A percentile compares a stretch with the other conserved stretches of the same genome.
Evolutionary conservation across 1,284 basidiomycete species (phyloP).

Genomic region (Erythrobasidium hasegawianum): DNA sequence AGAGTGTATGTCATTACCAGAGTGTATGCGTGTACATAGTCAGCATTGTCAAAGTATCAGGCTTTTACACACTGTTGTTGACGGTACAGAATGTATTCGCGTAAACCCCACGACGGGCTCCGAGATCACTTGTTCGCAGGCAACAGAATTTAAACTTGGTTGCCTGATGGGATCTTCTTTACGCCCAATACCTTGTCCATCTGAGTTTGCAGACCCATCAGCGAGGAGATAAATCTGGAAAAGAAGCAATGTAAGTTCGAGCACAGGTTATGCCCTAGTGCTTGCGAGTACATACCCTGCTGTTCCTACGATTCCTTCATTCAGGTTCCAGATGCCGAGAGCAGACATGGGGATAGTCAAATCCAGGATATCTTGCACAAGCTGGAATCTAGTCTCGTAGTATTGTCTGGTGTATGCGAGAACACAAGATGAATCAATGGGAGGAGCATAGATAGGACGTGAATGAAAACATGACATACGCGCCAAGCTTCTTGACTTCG

Average conservation of each 20-base stretch:
- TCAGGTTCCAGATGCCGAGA: constrained; percentile 71
- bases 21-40: too few relatives aligned
- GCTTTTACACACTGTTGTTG: too few relatives aligned
- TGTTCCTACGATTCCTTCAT: constrained; percentile 79
- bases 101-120: too few relatives aligned
- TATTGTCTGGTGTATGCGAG: constrained; percentile 67
- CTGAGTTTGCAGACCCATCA: constrained; percentile 52
- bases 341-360: constrained; percentile 84
- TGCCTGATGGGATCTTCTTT: constrained; percentile 20
- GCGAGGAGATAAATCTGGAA: constrained; percentile 51
- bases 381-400: constrained; percentile 64
- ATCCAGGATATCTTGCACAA: constrained; percentile 75
- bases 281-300: constrained; percentile 68
- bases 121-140: too few relatives aligned
- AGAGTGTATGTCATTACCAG: too few relatives aligned
- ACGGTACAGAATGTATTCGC: too few relatives aligned
- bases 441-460: too few relatives aligned
- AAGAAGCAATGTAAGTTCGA: too few relatives aligned
- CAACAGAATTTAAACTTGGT: constrained; percentile 18
- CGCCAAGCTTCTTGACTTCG: constrained; percentile 58
- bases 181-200: constrained; percentile 41
- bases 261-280: too few relatives aligned
- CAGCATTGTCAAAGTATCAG: too few relatives aligned
- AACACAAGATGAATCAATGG: too few relatives aligned
- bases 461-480: too few relatives aligned